A percentile compares a stretch with the other conserved stretches of the same genome.
Conservation (phyloP, 352 stramenopile genomes). For the Pythium guiyangense region DNA sequence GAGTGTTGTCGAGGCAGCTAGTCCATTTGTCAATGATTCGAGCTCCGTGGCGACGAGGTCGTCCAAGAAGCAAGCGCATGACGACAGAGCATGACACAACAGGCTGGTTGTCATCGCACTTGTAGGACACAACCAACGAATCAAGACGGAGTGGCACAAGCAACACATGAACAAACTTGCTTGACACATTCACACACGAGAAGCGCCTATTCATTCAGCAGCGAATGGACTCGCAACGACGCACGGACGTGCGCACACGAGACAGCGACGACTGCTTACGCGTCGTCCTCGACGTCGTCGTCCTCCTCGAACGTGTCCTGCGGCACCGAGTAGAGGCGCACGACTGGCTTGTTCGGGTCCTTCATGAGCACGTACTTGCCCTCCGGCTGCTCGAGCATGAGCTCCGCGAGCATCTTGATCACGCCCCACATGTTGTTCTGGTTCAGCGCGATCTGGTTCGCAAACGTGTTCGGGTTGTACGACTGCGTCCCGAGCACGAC, state of each 20-base stretch:
- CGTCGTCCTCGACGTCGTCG: constrained; percentile 65
- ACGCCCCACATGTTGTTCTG: constrained; percentile 98
- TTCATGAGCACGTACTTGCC: constrained; percentile 99
- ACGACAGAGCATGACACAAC: no score
- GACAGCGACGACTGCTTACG: constrained; percentile 14
- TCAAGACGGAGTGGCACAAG: no score
- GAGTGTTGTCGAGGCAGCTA: no score
- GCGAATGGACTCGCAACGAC: not conserved
- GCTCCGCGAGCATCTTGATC: constrained; percentile 92
- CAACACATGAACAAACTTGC: no score
- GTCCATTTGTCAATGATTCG: no score
- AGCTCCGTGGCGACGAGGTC: no score
- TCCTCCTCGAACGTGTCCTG: constrained; percentile 94
- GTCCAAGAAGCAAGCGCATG: no score
- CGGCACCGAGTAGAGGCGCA: constrained; percentile 96
- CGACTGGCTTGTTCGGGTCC: constrained; percentile 97
- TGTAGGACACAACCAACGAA: no score
- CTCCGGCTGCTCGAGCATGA: constrained; percentile 93
- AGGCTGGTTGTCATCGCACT: no score
- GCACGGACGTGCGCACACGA: not conserved
- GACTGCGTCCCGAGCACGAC: constrained; percentile 94
- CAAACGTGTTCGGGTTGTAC: constrained; percentile 97
- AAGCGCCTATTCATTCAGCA: no score
- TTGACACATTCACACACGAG: no score
- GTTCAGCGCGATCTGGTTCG: constrained; percentile 96